Conservation (phyloP, 108 stramenopile genomes). For the Cyclostephanos tholiformis region DNA sequence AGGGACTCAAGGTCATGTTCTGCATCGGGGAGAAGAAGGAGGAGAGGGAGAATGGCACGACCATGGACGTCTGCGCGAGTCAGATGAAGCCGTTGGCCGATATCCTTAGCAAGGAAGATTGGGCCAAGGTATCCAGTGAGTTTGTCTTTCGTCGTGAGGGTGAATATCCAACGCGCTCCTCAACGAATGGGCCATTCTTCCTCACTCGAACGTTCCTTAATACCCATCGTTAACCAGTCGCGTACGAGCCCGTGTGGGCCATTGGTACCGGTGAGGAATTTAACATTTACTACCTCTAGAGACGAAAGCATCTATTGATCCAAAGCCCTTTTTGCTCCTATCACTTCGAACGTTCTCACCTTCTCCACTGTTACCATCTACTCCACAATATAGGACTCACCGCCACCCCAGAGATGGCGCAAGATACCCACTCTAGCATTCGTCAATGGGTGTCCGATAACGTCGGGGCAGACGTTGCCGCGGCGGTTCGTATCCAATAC, state of each 20-base stretch:
- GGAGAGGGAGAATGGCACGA: conserved; percentile 92
- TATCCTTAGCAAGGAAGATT: conserved; percentile 72
- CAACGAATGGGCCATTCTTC: background rate
- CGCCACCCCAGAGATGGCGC: conserved; percentile 99
- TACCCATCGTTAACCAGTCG: conserved; percentile 26
- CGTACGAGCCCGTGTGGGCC: conserved; percentile 91
- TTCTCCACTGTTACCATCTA: background rate
- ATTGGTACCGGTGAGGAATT: conserved; percentile 87
- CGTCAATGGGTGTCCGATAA: conserved; percentile 91
- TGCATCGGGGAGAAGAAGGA: conserved; percentile 99
- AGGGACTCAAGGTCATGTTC: conserved; percentile 97
- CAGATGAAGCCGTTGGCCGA: conserved; percentile 88
- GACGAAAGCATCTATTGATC: no score
- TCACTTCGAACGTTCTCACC: no score
- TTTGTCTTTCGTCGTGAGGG: background rate
- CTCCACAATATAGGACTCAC: conserved; percentile 66
- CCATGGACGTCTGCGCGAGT: conserved; percentile 87
- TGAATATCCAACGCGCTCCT: background rate
- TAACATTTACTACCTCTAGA: background rate
- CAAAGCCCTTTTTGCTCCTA: no score
- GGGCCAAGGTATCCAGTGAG: conserved; percentile 90
- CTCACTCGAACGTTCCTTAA: background rate
- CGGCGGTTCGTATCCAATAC: conserved; percentile 92
- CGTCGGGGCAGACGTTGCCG: conserved; percentile 84
- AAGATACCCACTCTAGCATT: conserved; percentile 96